These are phyloP conservation scores for Cyberlindnera subsufficiens DNA, from an alignment of 805 yeast species.

Conservation along the genomic window DNA sequence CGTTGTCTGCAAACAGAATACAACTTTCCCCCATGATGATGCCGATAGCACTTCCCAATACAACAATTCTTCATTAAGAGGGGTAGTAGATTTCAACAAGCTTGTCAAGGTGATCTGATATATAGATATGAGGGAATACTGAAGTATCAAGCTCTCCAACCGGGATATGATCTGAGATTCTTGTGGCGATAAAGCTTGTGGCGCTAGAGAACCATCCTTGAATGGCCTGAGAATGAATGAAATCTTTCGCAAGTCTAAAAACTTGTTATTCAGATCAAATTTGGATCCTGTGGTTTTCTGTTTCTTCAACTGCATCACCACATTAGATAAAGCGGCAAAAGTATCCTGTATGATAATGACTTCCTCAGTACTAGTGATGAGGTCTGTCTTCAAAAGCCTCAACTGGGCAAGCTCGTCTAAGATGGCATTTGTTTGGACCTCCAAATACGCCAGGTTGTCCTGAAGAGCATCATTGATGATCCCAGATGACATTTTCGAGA, in stretches of 20 bases:
- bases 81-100: conserved; percentile 35
- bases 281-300: neutral
- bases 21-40: conserved; percentile 25
- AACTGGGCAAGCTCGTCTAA: conserved; percentile 14
- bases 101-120: conserved; percentile 30
- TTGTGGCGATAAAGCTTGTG: no score
- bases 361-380: neutral
- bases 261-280: conserved; percentile 4
- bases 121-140: conserved; percentile 26
- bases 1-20: conserved; percentile 36
- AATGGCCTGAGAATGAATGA: conserved; percentile 8
- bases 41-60: conserved; percentile 39
- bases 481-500: conserved; percentile 11
- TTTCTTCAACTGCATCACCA: neutral
- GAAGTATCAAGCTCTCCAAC: no score
- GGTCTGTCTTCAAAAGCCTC: neutral
- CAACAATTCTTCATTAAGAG: conserved; percentile 36
- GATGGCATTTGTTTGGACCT: conserved; percentile 7
- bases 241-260: conserved; percentile 7
- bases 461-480: conserved; percentile 15
- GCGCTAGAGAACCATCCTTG: neutral
- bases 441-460: conserved; percentile 8
- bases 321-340: neutral
- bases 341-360: neutral
- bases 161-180: no score